phyloP scores from a whole-genome alignment of 495 filamentous ascomycete species.

The Hypoxylon trugodes region DNA sequence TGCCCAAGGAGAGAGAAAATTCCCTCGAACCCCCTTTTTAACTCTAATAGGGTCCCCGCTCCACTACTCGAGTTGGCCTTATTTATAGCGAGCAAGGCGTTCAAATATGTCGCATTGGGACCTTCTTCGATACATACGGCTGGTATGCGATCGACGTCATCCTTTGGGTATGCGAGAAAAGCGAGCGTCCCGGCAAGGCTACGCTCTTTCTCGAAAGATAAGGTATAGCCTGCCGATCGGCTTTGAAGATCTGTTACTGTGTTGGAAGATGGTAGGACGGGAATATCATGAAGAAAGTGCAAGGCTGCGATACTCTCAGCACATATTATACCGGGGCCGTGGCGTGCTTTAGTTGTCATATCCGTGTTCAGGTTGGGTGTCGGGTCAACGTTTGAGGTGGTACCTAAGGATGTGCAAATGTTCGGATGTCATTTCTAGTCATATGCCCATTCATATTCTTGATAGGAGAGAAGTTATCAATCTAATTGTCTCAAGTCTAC shows the following conservation, averaged over 20 bases:
- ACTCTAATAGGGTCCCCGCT: constrained; percentile 28
- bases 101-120: constrained; percentile 25
- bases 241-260: constrained; percentile 16
- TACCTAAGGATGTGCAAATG: neutral
- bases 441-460: neutral
- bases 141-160: constrained; percentile 46
- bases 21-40: constrained; percentile 42
- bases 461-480: neutral
- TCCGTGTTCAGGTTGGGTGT: neutral
- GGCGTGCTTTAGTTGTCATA: constrained; percentile 30
- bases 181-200: constrained; percentile 46
- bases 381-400: neutral
- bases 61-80: constrained; percentile 14
- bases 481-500: neutral
- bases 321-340: constrained; percentile 21
- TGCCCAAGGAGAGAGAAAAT: constrained; percentile 42
- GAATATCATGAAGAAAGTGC: constrained; percentile 44
- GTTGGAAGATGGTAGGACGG: constrained; percentile 38
- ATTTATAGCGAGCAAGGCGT: constrained; percentile 53
- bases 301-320: constrained; percentile 43
- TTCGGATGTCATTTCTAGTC: neutral
- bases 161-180: constrained; percentile 48
- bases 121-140: constrained; percentile 52
- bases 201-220: constrained; percentile 48
- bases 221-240: constrained; percentile 17